These are phyloP conservation scores for Coprinopsis sp. DNA, from an alignment of 768 basidiomycete genomes.

Conservation along the genomic window DNA sequence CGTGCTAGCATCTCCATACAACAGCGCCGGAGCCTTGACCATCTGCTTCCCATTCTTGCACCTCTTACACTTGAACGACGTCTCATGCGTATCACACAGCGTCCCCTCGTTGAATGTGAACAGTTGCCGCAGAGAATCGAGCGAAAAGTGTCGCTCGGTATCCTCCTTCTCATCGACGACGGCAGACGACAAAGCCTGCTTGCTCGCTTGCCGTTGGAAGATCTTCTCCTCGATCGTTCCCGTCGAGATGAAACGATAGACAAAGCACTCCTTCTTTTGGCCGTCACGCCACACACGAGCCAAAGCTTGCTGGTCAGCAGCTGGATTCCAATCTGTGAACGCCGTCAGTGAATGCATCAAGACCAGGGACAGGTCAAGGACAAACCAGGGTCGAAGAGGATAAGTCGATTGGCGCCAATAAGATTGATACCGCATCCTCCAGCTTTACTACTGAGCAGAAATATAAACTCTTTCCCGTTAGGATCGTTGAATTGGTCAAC, in stretches of 20 bases:
- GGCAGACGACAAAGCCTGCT: constrained; percentile 95
- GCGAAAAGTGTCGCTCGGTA: constrained; percentile 90
- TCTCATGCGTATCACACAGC: constrained; percentile 92
- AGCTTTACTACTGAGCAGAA: constrained; percentile 91
- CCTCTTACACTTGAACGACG: constrained; percentile 94
- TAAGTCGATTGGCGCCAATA: constrained; percentile 93
- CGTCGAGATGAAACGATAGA: constrained; percentile 95
- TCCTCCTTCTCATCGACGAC: constrained; percentile 98
- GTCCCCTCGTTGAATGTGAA: constrained; percentile 89
- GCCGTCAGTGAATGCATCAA: constrained; percentile 3
- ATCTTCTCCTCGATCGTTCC: constrained; percentile 99
- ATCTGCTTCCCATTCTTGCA: constrained; percentile 84
- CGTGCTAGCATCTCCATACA: constrained; percentile 98
- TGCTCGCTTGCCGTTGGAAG: constrained; percentile 94
- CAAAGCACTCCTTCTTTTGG: constrained; percentile 99
- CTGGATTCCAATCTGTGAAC: constrained; percentile 91
- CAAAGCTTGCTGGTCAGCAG: constrained; percentile 95
- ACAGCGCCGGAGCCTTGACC: constrained; percentile 75
- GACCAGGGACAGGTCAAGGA: background rate
- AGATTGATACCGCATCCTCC: constrained; percentile 97
- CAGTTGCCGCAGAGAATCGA: constrained; percentile 82
- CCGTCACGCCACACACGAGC: constrained; percentile 99
- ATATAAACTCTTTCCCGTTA: constrained; percentile 88
- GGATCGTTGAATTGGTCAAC: constrained; percentile 97
- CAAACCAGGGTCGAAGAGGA: constrained; percentile 89